Evolutionary conservation across 257 asterid genomes (phyloP), one percentile per base, ranked within the genome.

Genomic region (Jaltomata sinuosa): DNA sequence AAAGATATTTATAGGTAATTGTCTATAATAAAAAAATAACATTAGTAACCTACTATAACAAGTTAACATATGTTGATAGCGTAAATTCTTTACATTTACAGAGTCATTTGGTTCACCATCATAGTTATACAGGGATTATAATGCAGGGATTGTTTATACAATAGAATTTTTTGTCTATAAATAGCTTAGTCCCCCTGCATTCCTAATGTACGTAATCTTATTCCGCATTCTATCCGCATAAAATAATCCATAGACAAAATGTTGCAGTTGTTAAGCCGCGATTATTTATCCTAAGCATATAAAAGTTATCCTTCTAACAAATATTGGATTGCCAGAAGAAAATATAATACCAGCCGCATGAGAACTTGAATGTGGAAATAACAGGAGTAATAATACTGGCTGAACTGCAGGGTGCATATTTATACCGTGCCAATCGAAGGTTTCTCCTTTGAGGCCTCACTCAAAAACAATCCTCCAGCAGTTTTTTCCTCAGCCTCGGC

Each of bases 361-460:
- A n/a, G n/a, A n/a, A n/a, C n/a, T n/a, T n/a, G n/a, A n/a, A n/a
- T n/a, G n/a, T n/a, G n/a, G n/a, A n/a, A n/a, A n/a, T n/a, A n/a
- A n/a, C n/a, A 18, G 5, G 10, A 77, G 42, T 2, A 7, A 49
- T 49, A 16, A 76, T 27, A 49, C 27, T 29, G 49, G 45, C 45
- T 27, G 25, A 74, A 74, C 59, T 45, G 59, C 42, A 64, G 42
- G 11, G n/a, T 15, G 72, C 22, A 14, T 64, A 14, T 18, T 64
- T 93, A 83, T 86, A 97, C 99, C 3, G 97, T 89, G 87, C 99
- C 99, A 32, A 94, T 91, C 38, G 98, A 95, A 55, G 99, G 99
- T 90, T 93, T 97, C 88, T 97, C 98, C 90, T 93, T 95, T 89
- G 90, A 87, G 9, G 98, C 91, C 54, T 93, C 96, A 0, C 97